Evolutionary conservation across 1,284 basidiomycete genomes (phyloP).

Genomic region (Heterobasidion annosum): DNA sequence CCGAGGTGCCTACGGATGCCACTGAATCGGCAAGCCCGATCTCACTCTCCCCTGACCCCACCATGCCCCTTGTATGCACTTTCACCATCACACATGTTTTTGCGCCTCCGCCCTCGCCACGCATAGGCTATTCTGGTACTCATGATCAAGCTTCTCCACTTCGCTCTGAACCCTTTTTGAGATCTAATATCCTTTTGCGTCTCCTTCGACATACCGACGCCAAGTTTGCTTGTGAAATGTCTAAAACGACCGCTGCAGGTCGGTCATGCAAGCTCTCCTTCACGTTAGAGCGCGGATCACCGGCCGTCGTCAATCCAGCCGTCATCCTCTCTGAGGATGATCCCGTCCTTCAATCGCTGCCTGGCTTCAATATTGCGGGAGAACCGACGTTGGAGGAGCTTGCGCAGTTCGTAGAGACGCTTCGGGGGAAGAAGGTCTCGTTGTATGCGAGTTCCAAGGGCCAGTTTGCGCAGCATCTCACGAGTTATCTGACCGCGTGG

Average conservation of each 20-base stretch:
- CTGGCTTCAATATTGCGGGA: constrained; percentile 37
- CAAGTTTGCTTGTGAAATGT: constrained; percentile 39
- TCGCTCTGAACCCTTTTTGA: constrained; percentile 47
- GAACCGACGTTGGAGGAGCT: constrained; percentile 78
- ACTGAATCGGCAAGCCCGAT: constrained; percentile 9
- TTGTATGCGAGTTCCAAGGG: constrained; percentile 78
- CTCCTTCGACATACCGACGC: constrained; percentile 64
- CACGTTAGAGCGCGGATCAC: constrained; percentile 44
- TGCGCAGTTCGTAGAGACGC: constrained; percentile 65
- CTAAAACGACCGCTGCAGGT: constrained; percentile 19
- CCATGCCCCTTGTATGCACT: constrained; percentile 33
- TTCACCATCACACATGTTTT: constrained; percentile 48
- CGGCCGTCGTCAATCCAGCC: constrained; percentile 22
- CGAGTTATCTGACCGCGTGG: constrained; percentile 89
- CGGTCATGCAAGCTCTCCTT: constrained; percentile 48
- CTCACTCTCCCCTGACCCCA: constrained; percentile 14
- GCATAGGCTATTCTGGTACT: background rate
- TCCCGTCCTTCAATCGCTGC: constrained; percentile 29
- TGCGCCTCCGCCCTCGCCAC: constrained; percentile 1
- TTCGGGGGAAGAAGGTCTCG: constrained; percentile 75
- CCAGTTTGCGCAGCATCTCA: constrained; percentile 84
- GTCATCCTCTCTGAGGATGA: constrained; percentile 33
- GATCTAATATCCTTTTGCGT: constrained; percentile 53
- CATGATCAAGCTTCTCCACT: constrained; percentile 19
- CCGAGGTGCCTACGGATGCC: constrained; percentile 9